Percentiles rank a stretch among this genome's conserved stretches.
Evolutionary conservation across 306 rosid species (phyloP).

Genomic region (Glycine tomentella): DNA sequence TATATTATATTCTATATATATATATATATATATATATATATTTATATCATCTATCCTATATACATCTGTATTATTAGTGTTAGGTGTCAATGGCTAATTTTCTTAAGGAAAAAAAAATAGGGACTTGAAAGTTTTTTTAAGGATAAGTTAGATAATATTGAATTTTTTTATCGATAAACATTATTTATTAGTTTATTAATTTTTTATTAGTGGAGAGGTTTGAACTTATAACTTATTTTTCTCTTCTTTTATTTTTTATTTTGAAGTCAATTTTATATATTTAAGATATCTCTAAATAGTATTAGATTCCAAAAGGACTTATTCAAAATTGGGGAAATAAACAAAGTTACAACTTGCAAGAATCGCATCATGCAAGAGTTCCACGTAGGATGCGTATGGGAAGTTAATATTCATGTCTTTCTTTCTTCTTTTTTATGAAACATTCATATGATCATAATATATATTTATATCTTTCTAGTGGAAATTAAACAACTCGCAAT

Average conservation of each 20-base stretch:
- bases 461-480: conserved; percentile 9
- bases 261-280: no score
- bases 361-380: conserved; percentile 12
- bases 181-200: no score
- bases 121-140: background rate
- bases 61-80: background rate
- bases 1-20: background rate
- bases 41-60: background rate
- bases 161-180: conserved; percentile 11
- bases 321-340: conserved; percentile 4
- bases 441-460: background rate
- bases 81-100: background rate
- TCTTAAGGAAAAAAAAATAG: background rate
- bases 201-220: no score
- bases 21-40: no score
- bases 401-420: background rate
- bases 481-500: conserved; percentile 9
- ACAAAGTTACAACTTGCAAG: conserved; percentile 13
- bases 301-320: conserved; percentile 47
- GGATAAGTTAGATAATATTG: conserved; percentile 35
- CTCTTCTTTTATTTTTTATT: no score
- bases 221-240: no score
- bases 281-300: background rate
- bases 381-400: conserved; percentile 29
- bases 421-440: background rate